Evolutionary conservation across 2,329 filamentous ascomycete species (phyloP), one percentile per base, ranked within the genome.

Genomic region (Neonectria coccinea): DNA sequence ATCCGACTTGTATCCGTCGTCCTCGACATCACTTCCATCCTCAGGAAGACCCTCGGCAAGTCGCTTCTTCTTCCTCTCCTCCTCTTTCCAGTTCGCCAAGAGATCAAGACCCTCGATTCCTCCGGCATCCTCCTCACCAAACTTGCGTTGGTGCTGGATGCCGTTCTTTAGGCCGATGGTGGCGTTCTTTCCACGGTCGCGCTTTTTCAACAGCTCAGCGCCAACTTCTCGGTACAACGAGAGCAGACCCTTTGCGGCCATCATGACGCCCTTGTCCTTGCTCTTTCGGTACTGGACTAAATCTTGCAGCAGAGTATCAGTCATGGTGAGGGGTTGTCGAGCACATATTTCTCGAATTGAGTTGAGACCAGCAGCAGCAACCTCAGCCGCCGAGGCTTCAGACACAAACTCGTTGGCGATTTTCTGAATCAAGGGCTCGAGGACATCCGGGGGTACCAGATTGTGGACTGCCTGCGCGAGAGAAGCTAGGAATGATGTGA

Each of bases 391-490:
- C 0, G 94, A 90, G 1, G 93, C 96, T 81, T 99, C 96, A 0
- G 94, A 97, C 2, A 99, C 95, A 75, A 99, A 99, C 78, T 99
- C 96, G 75, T 98, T 97, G 33, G 96, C 95, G 73, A 99, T 98
- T 82, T 97, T 98, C 77, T 93, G 91, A 2, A 99, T 84, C 5
- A 98, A 82, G 0, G 96, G 95, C 77, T 98, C 94, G 11, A 99
- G 84, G 0, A 90, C 92, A 83, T 99, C 96, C 0, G 95, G 95
- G 0, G 96, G 96, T 0, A 99, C 94, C 41, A 97, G 86, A 68
- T 90, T 92, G 77, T 99, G 96, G 8, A 93, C 94, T 4, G 92
- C 92, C 81, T 98, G 96, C 0, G 96, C 96, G 60, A 98, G 85
- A 11, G 91, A 97, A 12, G 96, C 96, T 62, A 99, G 84, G 80